These are phyloP conservation scores for Xenosphaeropsis pyriputrescens DNA, from an alignment of 2,329 filamentous ascomycete species.

Conservation along the genomic window DNA sequence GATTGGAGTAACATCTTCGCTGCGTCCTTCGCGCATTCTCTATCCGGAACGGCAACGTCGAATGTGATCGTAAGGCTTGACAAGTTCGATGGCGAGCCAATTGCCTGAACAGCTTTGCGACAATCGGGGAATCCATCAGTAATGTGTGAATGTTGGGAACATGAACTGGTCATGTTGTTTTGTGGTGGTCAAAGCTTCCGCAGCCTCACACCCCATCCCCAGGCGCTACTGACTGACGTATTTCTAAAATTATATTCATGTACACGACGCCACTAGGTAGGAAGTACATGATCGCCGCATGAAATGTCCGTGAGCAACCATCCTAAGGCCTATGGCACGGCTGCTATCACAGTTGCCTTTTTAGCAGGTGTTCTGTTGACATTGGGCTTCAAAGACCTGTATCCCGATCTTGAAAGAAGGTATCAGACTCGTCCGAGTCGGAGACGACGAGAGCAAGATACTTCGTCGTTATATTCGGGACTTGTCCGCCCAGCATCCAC, in stretches of 20 bases:
- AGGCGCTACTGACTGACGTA: slow-evolving; percentile 1
- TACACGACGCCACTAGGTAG: too few species aligned
- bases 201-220: slow-evolving; percentile 17
- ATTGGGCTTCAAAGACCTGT: slow-evolving; percentile 65
- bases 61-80: slow-evolving; percentile 31
- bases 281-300: not conserved
- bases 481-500: slow-evolving; percentile 14
- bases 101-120: slow-evolving; percentile 69
- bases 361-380: slow-evolving; percentile 63
- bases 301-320: slow-evolving; percentile 46
- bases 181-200: slow-evolving; percentile 16
- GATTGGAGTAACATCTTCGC: slow-evolving; percentile 15
- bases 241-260: slow-evolving; percentile 1
- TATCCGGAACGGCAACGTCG: slow-evolving; percentile 10
- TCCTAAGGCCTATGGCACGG: slow-evolving; percentile 45
- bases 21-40: slow-evolving; percentile 22
- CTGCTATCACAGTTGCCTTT: slow-evolving; percentile 59
- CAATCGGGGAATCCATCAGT: slow-evolving; percentile 67
- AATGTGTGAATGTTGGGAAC: slow-evolving; percentile 6
- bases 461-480: slow-evolving; percentile 4
- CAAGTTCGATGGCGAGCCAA: slow-evolving; percentile 66
- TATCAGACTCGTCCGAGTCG: slow-evolving; percentile 30
- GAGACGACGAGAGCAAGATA: slow-evolving; percentile 12
- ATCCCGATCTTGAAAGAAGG: slow-evolving; percentile 55
- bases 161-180: slow-evolving; percentile 3